Conservation (phyloP, 192 early-diverging fungal species). For the Allomyces javanicus region DNA sequence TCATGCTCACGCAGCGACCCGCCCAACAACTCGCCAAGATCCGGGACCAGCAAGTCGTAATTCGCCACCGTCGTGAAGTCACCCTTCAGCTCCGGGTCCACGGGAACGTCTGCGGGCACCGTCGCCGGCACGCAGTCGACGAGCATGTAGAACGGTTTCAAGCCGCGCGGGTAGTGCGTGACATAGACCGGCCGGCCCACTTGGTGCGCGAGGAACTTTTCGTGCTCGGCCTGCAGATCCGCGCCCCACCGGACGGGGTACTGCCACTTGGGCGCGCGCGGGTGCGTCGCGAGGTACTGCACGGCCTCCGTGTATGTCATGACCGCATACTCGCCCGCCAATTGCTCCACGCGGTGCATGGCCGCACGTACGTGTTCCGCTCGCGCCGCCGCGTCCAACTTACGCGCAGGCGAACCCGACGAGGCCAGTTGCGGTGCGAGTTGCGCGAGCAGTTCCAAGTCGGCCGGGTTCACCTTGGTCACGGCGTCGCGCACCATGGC, state of each 20-base stretch:
- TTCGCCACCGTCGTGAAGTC: conserved; percentile 52
- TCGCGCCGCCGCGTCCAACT: too few relatives aligned
- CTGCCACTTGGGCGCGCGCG: conserved; percentile 21
- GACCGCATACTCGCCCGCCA: conserved; percentile 18
- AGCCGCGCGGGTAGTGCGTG: conserved; percentile 55
- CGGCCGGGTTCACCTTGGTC: conserved; percentile 4
- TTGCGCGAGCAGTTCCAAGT: conserved; percentile 31
- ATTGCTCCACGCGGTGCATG: background rate
- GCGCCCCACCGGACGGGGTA: conserved; percentile 53
- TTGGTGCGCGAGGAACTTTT: conserved; percentile 50
- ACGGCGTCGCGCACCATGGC: conserved; percentile 34
- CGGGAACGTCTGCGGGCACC: background rate
- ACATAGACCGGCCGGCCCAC: conserved; percentile 62
- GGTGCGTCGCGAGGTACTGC: conserved; percentile 31
- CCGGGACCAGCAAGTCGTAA: conserved; percentile 60
- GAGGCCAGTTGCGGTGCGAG: background rate
- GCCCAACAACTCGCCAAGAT: conserved; percentile 68
- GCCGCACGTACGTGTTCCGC: background rate
- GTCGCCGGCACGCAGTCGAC: conserved; percentile 19
- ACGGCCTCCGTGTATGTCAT: conserved; percentile 67
- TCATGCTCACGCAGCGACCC: conserved; percentile 65
- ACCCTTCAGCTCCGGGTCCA: background rate
- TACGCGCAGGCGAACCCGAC: too few relatives aligned
- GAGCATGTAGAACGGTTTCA: conserved; percentile 82
- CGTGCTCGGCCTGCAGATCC: conserved; percentile 65